Evolutionary conservation across 2,329 filamentous ascomycete genomes (phyloP), one percentile per base, ranked within the genome.

Genomic region (Beauveria caledonica): DNA sequence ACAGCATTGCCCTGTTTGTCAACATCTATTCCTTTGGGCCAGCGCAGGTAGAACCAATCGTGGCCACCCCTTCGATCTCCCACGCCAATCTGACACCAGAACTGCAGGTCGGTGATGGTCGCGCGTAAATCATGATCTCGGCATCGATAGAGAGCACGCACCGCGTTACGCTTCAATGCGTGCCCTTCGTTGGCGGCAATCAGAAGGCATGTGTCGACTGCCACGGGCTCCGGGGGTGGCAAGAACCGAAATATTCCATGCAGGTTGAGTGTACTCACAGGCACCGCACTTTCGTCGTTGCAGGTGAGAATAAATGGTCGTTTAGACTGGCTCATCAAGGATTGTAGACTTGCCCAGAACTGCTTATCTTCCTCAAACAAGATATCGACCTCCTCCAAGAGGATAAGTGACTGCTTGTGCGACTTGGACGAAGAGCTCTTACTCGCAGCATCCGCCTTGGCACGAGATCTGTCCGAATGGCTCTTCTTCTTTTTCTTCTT

Each of bases 81-180:
- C 10, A 99, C 85, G 0, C 88, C 91, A 74, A 97, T 92, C 71
- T 99, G 94, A 71, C 95, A 99, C 93, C 93, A 99, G 70, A 95
- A 94, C 70, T 96, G 87, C 29, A 99, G 80, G 63, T 97, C 92
- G 60, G 82, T 86, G 53, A 99, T 84, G 2, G 88, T 86, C 23
- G 87, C 90, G 59, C 94, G 86, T 13, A 99, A 76, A 70, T 99
- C 94, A 29, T 80, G 74, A 2, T 80, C 72, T 58, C 89, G 87
- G 15, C 84, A 84, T 58, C 81, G 78, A 68, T 92, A 96, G 2
- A 99, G 79, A 7, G 82, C 77, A 56, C 81, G 78, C 0, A 96
- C 80, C 0, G 90, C 84, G 27, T 82, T 71, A 45, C 90, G 82
- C 44, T 80, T 74, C 13, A 99, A 76, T 1, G 90, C 75, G 72